Base-by-base conservation (phyloP, 2,329 filamentous ascomycete species). In the Microsporum ferrugineum region DNA sequence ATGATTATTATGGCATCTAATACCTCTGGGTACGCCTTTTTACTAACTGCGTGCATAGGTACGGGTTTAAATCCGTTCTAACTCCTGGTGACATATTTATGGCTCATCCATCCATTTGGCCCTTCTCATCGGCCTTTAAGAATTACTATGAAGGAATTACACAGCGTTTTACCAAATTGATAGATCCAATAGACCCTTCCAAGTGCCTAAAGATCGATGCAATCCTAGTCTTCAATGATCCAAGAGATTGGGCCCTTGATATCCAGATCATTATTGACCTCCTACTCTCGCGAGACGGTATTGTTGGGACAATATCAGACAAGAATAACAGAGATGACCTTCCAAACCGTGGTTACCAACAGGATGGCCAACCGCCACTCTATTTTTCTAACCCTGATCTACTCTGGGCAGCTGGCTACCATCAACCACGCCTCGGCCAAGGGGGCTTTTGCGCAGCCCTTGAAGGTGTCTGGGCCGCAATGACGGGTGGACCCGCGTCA, bases 171-270 rank as follows among this genome's bases (percentile, higher is more conserved):
- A 67, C 73, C 29, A 66, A 72, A 51, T 73, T 71, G 5, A 67
- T 75, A 56, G 69, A 74, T 43, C 64, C 69, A 1, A 69, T 71
- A 14, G 76, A 78, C 63, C 78, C 73, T 1, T 73, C 73, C 0
- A 75, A 77, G 12, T 80, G 78, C 17, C 80, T 92, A 56, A 91
- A 89, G 67, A 87, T 99, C 66, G 90, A 95, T 70, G 91, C 91
- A 33, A 84, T 97, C 33, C 88, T 97, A 69, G 88, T 96, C 5
- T 96, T 92, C 80, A 95, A 96, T 72, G 94, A 97, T 73, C 91
- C 94, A 2, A 84, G 94, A 61, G 94, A 99, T 77, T 99, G 94
- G 94, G 91, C 88, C 0, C 81, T 96, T 7, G 92, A 97, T 72
- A 84, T 85, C 1, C 88, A 95, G 71, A 78, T 97, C 67, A 87